Evolutionary conservation across 2,329 filamentous ascomycete species (phyloP).

Genomic region (Botrytis tulipae): DNA sequence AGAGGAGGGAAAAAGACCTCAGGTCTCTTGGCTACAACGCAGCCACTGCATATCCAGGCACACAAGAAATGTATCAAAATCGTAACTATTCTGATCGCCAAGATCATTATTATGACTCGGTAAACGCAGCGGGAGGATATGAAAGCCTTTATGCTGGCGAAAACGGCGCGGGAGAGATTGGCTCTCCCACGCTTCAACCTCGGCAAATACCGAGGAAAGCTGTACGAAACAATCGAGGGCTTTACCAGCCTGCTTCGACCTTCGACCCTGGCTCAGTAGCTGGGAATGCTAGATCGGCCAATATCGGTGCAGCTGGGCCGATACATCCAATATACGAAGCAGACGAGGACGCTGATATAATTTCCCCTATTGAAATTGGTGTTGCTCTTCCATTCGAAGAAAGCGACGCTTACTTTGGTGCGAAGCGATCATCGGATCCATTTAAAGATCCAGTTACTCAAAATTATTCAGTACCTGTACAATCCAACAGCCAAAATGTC

Average conservation of each 20-base stretch:
- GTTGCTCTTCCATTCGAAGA: slow-evolving; percentile 27
- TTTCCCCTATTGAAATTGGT: slow-evolving; percentile 26
- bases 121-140: slow-evolving; percentile 30
- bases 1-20: slow-evolving; percentile 53
- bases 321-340: slow-evolving; percentile 67
- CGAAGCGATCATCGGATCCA: slow-evolving; percentile 32
- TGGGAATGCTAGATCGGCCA: slow-evolving; percentile 44
- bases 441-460: slow-evolving; percentile 33
- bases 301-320: slow-evolving; percentile 48
- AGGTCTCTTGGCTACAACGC: slow-evolving; percentile 47
- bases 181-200: slow-evolving; percentile 22
- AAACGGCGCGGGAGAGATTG: slow-evolving; percentile 27
- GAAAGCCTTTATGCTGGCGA: slow-evolving; percentile 31
- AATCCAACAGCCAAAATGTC: slow-evolving; percentile 21
- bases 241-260: slow-evolving; percentile 43
- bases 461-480: slow-evolving; percentile 9
- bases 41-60: slow-evolving; percentile 26
- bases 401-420: slow-evolving; percentile 8
- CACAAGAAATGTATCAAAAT: slow-evolving; percentile 28
- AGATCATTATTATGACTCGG: slow-evolving; percentile 33
- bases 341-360: slow-evolving; percentile 45
- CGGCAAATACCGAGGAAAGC: slow-evolving; percentile 40
- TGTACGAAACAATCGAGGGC: slow-evolving; percentile 38
- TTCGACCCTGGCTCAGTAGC: slow-evolving; percentile 41
- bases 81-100: slow-evolving; percentile 22